Percentiles rank a stretch among this genome's conserved stretches.
Evolutionary conservation across 176 grass and related monocot genomes (phyloP).

Genomic region (Oropetium thomaeum): DNA sequence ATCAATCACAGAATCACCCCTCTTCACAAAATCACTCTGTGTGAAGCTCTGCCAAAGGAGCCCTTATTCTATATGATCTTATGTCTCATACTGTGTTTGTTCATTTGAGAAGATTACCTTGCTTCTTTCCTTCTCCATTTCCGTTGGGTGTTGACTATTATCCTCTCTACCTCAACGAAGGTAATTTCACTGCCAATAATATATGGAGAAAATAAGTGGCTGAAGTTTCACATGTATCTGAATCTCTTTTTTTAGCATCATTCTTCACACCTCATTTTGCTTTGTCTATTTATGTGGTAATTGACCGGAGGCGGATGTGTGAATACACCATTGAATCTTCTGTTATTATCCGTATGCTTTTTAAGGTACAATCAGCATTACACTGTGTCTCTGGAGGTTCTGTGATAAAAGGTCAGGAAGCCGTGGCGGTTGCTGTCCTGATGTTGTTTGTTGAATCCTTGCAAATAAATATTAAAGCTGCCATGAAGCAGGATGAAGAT

Average conservation of each 20-base stretch:
- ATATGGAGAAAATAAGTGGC: constrained; percentile 4
- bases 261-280: neutral
- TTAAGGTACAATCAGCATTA: constrained; percentile 68
- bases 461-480: constrained; percentile 60
- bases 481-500: constrained; percentile 54
- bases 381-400: constrained; percentile 45
- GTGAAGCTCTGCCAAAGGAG: too few relatives aligned
- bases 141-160: neutral
- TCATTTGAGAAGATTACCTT: neutral
- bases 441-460: constrained; percentile 61
- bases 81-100: neutral
- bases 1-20: too few relatives aligned
- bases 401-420: constrained; percentile 58
- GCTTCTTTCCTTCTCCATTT: neutral
- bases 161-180: neutral
- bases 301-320: neutral
- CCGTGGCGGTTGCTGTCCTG: constrained; percentile 49
- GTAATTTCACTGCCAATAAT: neutral
- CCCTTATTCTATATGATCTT: neutral
- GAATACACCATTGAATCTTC: neutral
- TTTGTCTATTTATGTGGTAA: neutral
- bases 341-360: constrained; percentile 4
- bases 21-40: too few relatives aligned
- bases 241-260: neutral
- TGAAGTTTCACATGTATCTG: neutral